Evolutionary conservation across 1,284 basidiomycete genomes (phyloP), one percentile per base, ranked within the genome.

Genomic region (Cerioporus squamosus): DNA sequence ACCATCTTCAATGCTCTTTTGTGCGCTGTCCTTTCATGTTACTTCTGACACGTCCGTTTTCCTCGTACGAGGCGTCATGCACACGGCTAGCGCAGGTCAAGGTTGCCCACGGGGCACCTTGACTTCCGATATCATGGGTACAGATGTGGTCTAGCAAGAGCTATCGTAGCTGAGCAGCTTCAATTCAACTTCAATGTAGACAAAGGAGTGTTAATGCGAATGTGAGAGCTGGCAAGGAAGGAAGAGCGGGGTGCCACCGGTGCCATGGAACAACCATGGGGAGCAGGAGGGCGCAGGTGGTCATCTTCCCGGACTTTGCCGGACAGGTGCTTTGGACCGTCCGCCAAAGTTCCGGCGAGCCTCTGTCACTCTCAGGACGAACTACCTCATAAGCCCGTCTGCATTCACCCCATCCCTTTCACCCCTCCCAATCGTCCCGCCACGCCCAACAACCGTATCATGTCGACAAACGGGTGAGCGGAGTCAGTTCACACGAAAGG

Each of bases 401-500:
- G 38, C 48, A 29, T 29, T 29, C 26, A 3, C 26, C 26, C 26
- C 26, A 9, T 29, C 26, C 26, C 26, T 29, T 24, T 45, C 18
- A 23, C 44, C 40, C 38, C 49, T 26, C 53, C 24, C 44, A 36
- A 10, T 44, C 20, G 38, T 39, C 44, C 53, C 29, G 46, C 50
- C 42, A 14, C 40, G 22, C 33, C 29, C 53, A 2, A n/a, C 49
- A 31, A 52, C 33, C 45, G 5, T 12, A 58, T 31, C 51, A 63
- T 63, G 61, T 53, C 61, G 33, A 51, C 55, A 20, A 63, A 63
- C 50, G 61, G 61, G 61, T 63, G 55, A 60, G 61, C 39, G 17
- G 6, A 17, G 5, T 40, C n/a, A 24, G 31, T 39, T 22, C 2
- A 45, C 18, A 5, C 31, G 17, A 17, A 44, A 6, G 22, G 51